Evolutionary conservation across 1,139 yeast genomes (phyloP).

Genomic region (Hyphopichia buzzinii): DNA sequence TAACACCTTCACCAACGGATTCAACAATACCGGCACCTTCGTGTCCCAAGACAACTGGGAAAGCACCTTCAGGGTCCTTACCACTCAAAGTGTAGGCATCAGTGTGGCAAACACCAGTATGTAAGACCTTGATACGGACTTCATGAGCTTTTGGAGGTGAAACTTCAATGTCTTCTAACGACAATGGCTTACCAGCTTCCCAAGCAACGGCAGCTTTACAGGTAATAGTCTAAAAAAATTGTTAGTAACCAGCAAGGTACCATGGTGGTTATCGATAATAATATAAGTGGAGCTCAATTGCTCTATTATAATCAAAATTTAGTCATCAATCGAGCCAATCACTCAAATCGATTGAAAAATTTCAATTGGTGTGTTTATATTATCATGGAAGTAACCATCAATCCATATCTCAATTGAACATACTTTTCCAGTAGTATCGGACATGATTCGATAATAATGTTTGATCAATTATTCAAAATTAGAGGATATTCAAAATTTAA

Average conservation of each 20-base stretch:
- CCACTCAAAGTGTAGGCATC: constrained; percentile 97
- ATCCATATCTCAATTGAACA: too few species aligned
- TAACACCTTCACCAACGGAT: constrained; percentile 89
- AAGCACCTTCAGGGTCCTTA: constrained; percentile 92
- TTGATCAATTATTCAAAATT: too few species aligned
- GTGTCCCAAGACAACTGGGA: constrained; percentile 90
- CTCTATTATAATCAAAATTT: too few species aligned
- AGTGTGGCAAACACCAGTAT: constrained; percentile 97
- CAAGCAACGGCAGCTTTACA: constrained; percentile 98
- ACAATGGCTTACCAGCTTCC: constrained; percentile 86
- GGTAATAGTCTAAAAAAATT: constrained; percentile 55
- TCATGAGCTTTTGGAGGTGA: constrained; percentile 95
- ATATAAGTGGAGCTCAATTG: too few species aligned
- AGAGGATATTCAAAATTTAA: too few species aligned
- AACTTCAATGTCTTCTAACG: constrained; percentile 85
- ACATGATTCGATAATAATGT: constrained; percentile 7
- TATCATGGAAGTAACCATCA: too few species aligned
- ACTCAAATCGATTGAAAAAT: too few species aligned
- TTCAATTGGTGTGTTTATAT: too few species aligned
- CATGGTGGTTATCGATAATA: too few species aligned
- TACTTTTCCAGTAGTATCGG: constrained; percentile 14
- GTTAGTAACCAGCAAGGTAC: constrained; percentile 1
- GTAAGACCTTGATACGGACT: constrained; percentile 82
- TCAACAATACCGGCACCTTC: constrained; percentile 98
- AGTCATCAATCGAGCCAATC: too few species aligned